Evolutionary conservation across 345 rosid species (phyloP), one percentile per base, ranked within the genome.

Genomic region (Aethionema arabicum): DNA sequence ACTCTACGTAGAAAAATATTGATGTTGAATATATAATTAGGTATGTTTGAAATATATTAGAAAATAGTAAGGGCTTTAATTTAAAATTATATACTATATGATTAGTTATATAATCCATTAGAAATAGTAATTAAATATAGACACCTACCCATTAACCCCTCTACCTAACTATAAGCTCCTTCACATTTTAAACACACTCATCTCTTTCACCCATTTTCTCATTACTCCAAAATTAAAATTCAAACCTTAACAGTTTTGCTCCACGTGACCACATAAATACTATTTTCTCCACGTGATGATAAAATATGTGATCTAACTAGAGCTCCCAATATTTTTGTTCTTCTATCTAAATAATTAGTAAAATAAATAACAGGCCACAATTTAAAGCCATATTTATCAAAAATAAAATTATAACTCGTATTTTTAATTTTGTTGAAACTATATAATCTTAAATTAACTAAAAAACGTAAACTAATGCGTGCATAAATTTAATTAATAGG

Each of bases 111-210:
- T 15, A 36, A 55, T 39, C 47, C 6, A 27, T 44, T 39, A 45
- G 38, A n/a, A 44, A 55, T 14, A 46, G 4, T 46, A 32, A 56
- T 32, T 8, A 57, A 36, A 67, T 65, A 59, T 59, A 67, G 65
- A 44, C 44, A 40, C 52, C 65, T 33, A 51, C 60, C 72, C 33
- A 50, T 58, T 58, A 21, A 58, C 32, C 53, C 21, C 53, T 29
- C 41, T 46, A 68, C 72, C 72, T 68, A 68, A 68, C 66, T 59
- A 59, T 27, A 36, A 59, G 29, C 66, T 11, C 66, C 43, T 43
- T 44, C 61, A 52, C 72, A 68, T 68, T 52, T 52, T 59, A 68
- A 52, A 59, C 72, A 67, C 65, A 21, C 27, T 21, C 27, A 21
- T 6, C 4, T 15, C 38, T 57, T 58, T 42, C 49, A 13, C 6